Base-by-base conservation (phyloP, 75 land plant genomes). In the Pinus albicaulis region DNA sequence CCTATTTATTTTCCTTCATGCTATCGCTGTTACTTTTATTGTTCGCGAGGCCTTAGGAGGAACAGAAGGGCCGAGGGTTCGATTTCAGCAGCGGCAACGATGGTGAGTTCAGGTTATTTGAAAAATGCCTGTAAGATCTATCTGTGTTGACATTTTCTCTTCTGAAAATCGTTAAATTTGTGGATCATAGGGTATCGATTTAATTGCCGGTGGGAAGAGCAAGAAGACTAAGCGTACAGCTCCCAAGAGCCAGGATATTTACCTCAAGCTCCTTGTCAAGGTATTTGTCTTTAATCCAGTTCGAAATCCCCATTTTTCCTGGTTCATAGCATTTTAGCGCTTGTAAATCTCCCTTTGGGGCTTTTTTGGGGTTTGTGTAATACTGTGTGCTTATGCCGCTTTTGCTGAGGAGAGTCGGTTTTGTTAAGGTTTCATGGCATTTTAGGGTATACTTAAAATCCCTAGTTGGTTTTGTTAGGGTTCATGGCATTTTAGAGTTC, bases 211-310 rank as follows among this genome's bases (percentile, higher is more conserved):
- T 57, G 94, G 94, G 8, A 89, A 89, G 80, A 83, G 79, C 86
- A 92, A 92, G 84, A 92, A 92, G 80, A 80, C 92, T 22, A 85
- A 77, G 79, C 81, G 93, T 1, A 87, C 87, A 2, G 92, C 93
- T 13, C 93, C 93, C 6, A 91, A 89, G 80, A 90, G 89, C 56
- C 81, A 89, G 72, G 88, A 89, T 82, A 84, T 91, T 34, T 89
- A 91, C 81, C 85, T 91, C 71, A 91, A 91, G 87, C 92, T 91
- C 65, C 93, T 91, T 72, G 92, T 91, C 56, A 89, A 91, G 92
- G 92, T 90, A 13, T 10, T 3, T 16, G 20, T 69, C 10, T 62
- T 25, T 3, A 25, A n/a, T 20, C n/a, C 23, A 17, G 61, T 59
- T 22, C 3, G 20, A 59, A 23, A 20, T 59, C n/a, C 61, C 61